Percentiles rank a stretch among this genome's conserved stretches.
Evolutionary conservation across 306 rosid genomes (phyloP).

Genomic region (Lablab purpureus): DNA sequence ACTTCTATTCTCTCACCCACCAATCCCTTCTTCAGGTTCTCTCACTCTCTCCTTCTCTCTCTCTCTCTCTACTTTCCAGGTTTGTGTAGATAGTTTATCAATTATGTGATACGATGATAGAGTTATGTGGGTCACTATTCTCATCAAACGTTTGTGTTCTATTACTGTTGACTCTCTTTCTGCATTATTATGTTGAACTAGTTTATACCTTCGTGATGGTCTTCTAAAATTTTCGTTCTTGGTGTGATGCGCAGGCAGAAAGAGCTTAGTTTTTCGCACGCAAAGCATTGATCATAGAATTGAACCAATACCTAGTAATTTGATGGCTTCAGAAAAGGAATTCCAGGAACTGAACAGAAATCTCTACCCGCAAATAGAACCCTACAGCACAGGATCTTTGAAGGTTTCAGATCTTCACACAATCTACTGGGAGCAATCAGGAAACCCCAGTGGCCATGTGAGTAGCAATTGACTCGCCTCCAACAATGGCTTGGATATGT

Average conservation of each 20-base stretch:
- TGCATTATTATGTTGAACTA: background rate
- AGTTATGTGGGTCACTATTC: slow-evolving; percentile 4
- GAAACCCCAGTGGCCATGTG: slow-evolving; percentile 87
- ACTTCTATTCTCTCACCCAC: slow-evolving; percentile 2
- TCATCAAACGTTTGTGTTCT: slow-evolving; percentile 20
- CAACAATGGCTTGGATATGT: background rate
- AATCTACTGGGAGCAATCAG: slow-evolving; percentile 95
- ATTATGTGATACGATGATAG: background rate
- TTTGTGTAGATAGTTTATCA: background rate
- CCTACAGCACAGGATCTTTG: slow-evolving; percentile 69
- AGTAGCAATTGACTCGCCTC: slow-evolving; percentile 46
- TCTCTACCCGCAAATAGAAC: slow-evolving; percentile 71
- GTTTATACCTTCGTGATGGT: background rate
- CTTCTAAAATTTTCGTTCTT: slow-evolving; percentile 38
- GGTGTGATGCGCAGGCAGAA: slow-evolving; percentile 52
- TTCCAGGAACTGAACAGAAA: slow-evolving; percentile 53
- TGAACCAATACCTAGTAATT: slow-evolving; percentile 42
- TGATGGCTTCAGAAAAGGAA: slow-evolving; percentile 70
- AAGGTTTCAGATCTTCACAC: slow-evolving; percentile 86
- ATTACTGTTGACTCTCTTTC: background rate
- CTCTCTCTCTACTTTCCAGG: background rate
- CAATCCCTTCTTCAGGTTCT: slow-evolving; percentile 48
- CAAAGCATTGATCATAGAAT: slow-evolving; percentile 51
- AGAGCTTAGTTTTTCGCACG: slow-evolving; percentile 45
- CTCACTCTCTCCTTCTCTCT: slow-evolving; percentile 22